These are phyloP conservation scores for Limnanthes douglasii DNA, from an alignment of 345 rosid genomes.

Conservation along the genomic window DNA sequence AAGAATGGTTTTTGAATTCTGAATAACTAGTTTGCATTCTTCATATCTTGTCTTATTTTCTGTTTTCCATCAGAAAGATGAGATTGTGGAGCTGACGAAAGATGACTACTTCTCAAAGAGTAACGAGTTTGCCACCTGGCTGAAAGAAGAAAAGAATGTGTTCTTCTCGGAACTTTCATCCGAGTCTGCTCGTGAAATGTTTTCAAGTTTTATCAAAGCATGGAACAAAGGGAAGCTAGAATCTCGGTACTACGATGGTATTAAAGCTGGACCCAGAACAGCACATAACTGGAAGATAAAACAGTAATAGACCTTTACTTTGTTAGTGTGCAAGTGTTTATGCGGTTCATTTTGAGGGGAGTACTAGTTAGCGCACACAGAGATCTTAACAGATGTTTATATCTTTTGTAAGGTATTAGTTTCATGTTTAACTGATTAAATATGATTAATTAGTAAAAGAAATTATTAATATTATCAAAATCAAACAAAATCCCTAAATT, in stretches of 20 bases:
- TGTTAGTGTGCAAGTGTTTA: no score
- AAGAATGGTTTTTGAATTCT: not conserved
- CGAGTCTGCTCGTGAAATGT: slow-evolving; percentile 52
- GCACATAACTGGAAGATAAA: slow-evolving; percentile 80
- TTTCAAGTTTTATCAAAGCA: slow-evolving; percentile 42
- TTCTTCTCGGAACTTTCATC: slow-evolving; percentile 82
- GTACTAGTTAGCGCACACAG: no score
- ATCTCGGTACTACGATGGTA: slow-evolving; percentile 67
- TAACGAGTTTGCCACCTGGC: slow-evolving; percentile 86
- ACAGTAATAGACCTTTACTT: no score
- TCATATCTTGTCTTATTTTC: not conserved
- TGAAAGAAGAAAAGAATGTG: slow-evolving; percentile 56
- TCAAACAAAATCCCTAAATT: no score
- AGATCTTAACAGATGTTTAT: no score
- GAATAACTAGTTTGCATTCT: not conserved
- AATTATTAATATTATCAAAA: no score
- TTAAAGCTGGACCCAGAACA: slow-evolving; percentile 51
- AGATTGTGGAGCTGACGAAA: slow-evolving; percentile 43
- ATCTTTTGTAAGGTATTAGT: no score
- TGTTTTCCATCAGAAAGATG: slow-evolving; percentile 28
- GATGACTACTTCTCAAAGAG: slow-evolving; percentile 90
- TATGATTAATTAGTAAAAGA: no score
- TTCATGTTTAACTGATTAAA: no score
- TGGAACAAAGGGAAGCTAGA: slow-evolving; percentile 80
- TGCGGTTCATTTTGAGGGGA: no score